These are phyloP conservation scores for Penicillium sp. DNA, from an alignment of 2,329 filamentous ascomycete genomes.

Conservation along the genomic window DNA sequence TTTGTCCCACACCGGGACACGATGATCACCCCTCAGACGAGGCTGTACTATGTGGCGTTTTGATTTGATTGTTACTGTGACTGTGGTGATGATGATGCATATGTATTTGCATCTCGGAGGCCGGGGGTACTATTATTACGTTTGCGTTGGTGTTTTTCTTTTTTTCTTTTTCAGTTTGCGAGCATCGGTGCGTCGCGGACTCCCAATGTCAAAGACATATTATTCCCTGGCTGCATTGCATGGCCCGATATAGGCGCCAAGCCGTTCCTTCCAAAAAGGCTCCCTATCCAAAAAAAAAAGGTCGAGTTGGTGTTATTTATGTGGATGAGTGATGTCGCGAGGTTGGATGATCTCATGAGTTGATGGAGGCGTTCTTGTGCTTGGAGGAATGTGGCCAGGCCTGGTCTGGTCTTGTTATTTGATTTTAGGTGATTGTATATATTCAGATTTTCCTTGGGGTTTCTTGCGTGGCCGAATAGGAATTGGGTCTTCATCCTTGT, in stretches of 20 bases:
- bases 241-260: neutral
- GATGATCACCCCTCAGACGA: conserved; percentile 14
- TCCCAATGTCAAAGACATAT: neutral
- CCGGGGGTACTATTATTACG: neutral
- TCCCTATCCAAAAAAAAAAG: neutral
- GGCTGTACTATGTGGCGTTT: conserved; percentile 25
- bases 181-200: conserved; percentile 4
- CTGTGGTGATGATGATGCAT: conserved; percentile 1
- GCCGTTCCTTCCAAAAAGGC: neutral
- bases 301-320: neutral
- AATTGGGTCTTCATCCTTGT: conserved; percentile 2
- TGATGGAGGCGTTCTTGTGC: conserved; percentile 1
- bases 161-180: conserved; percentile 4
- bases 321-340: neutral
- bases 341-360: conserved; percentile 5
- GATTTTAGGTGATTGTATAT: neutral
- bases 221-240: neutral
- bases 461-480: neutral
- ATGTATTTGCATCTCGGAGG: conserved; percentile 19
- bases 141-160: neutral
- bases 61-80: conserved; percentile 6
- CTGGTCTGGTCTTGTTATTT: neutral
- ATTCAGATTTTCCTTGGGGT: neutral
- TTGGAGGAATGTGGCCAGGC: neutral
- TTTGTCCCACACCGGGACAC: conserved; percentile 9